These are phyloP conservation scores for Mallotus nudiflorus DNA, from an alignment of 345 rosid genomes.

Conservation along the genomic window DNA sequence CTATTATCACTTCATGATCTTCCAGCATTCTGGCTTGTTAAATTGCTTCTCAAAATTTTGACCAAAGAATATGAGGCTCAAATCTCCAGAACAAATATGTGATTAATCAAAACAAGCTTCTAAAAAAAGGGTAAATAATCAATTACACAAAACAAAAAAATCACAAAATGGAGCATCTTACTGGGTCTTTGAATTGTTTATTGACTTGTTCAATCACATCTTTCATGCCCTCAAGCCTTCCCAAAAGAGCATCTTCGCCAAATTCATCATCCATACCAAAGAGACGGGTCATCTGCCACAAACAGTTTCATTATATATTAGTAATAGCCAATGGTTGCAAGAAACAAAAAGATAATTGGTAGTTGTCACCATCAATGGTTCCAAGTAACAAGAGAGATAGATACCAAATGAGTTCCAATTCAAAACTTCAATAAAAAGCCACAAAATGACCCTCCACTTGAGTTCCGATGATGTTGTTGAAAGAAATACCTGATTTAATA, in stretches of 20 bases:
- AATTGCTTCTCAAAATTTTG: background rate
- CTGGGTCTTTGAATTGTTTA: conserved; percentile 94
- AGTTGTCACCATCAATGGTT: background rate
- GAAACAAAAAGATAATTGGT: background rate
- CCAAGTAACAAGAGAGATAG: too few species aligned
- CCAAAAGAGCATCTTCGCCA: conserved; percentile 94
- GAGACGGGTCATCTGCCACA: conserved; percentile 74
- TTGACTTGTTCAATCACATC: conserved; percentile 97
- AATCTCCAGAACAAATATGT: background rate
- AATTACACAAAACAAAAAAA: background rate
- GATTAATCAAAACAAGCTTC: background rate
- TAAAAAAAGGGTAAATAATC: background rate
- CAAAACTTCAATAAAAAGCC: too few species aligned
- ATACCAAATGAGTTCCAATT: too few species aligned
- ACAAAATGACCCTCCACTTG: background rate
- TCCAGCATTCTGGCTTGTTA: background rate
- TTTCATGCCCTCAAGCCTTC: conserved; percentile 98
- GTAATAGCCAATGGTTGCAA: background rate
- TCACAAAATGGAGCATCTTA: conserved; percentile 36
- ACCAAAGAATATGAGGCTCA: background rate
- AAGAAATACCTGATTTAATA: conserved; percentile 73
- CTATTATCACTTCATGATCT: background rate
- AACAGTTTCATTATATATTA: conserved; percentile 15
- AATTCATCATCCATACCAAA: conserved; percentile 90
- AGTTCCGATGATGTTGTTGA: background rate